phyloP scores from a whole-genome alignment of 2,329 filamentous ascomycete genomes.

The Alternaria brassicicola region DNA sequence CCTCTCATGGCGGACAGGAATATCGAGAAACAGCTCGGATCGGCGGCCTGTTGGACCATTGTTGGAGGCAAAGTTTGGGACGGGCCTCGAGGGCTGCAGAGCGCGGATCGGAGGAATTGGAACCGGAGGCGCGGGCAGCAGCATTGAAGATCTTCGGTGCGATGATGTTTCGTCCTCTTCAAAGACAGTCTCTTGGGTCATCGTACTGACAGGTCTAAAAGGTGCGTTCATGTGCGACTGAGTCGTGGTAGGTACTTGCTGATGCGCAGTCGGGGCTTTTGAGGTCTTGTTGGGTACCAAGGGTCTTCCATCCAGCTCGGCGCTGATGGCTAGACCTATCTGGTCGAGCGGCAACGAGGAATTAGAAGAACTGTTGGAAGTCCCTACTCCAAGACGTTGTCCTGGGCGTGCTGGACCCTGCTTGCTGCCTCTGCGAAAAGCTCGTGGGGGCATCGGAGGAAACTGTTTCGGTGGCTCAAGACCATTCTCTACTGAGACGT shows the following conservation, averaged over 20 bases:
- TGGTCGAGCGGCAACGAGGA: conserved; percentile 38
- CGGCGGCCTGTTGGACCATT: conserved; percentile 14
- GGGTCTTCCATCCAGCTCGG: conserved; percentile 40
- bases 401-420: conserved; percentile 10
- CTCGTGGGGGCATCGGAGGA: conserved; percentile 24
- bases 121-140: conserved; percentile 41
- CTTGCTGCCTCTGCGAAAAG: conserved; percentile 12
- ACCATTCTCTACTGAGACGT: conserved; percentile 16
- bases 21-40: conserved; percentile 41
- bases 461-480: conserved; percentile 20
- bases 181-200: conserved; percentile 47
- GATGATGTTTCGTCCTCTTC: conserved; percentile 43
- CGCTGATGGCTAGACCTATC: conserved; percentile 48
- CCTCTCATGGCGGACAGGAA: conserved; percentile 40
- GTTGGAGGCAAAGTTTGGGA: conserved; percentile 16
- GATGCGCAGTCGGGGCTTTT: conserved; percentile 9
- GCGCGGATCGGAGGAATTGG: conserved; percentile 44
- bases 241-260: conserved; percentile 7
- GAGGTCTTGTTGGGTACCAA: conserved; percentile 11
- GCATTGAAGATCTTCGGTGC: conserved; percentile 34
- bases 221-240: conserved; percentile 11
- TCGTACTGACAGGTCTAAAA: conserved; percentile 37
- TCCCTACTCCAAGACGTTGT: conserved; percentile 30
- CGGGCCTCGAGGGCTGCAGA: conserved; percentile 38
- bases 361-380: conserved; percentile 27